Evolutionary conservation across 768 basidiomycete species (phyloP), one percentile per base, ranked within the genome.

Genomic region (Suillus lakei): DNA sequence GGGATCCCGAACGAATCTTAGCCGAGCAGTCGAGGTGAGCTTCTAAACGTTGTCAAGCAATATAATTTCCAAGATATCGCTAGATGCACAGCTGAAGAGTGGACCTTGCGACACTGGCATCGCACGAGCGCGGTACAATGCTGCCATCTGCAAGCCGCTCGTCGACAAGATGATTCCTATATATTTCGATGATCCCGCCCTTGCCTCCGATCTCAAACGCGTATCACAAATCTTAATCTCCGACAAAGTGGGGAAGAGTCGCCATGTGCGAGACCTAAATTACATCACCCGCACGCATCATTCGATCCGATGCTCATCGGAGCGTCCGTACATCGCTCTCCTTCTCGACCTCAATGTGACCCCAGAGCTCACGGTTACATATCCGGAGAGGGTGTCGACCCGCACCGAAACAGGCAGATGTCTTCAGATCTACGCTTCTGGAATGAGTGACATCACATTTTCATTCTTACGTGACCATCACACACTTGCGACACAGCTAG

Each of bases 191-290:
- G 36, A 60, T 7, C 16, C 30, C 8, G 5, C 32, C 10, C 23
- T 26, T 13, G 36, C 12, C 38, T 64, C 8, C 0, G n/a, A 26
- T 21, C 1, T 21, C 10, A 51, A 23, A 4, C 15, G 8, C 5
- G 43, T 65, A 36, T 70, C 67, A 2, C 68, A 68, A 6, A 66
- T 67, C 0, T 69, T 74, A 36, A 65, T 74, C 39, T 70, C 71
- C 7, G 71, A 67, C 63, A 64, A 67, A 43, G 62, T 53, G n/a
- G 58, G 58, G n/a, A 32, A 60, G 38, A 2, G 23, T 36, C 3
- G 0, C 38, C 23, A 16, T 36, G 16, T 21, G 26, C 21, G 21
- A 16, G 23, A 26, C 6, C 51, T 51, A 26, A 15, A 1, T 1
- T 1, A 4, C 28, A 62, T 62, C 48, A 39, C 30, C 1, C 61